These are phyloP conservation scores for Evansstolkia leycettana DNA, from an alignment of 495 filamentous ascomycete genomes.

Conservation along the genomic window DNA sequence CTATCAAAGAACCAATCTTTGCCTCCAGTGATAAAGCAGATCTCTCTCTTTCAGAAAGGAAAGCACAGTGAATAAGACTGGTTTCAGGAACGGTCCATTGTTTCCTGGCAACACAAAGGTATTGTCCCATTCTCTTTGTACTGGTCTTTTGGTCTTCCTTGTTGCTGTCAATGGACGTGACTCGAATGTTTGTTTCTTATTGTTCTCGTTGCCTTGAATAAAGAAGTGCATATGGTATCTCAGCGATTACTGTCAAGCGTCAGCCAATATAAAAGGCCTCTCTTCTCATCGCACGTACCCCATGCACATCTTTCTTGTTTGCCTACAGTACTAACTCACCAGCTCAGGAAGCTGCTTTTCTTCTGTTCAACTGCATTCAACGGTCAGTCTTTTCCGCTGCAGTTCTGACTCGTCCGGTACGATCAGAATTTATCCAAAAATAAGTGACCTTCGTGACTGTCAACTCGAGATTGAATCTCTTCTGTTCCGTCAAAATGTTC, in stretches of 20 bases:
- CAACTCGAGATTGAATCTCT: conserved; percentile 3
- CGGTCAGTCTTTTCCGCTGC: conserved; percentile 12
- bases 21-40: background rate
- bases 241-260: too few species aligned
- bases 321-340: background rate
- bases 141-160: background rate
- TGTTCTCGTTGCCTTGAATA: too few species aligned
- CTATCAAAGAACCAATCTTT: background rate
- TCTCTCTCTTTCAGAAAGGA: too few species aligned
- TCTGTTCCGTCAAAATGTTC: conserved; percentile 25
- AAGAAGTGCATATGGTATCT: too few species aligned
- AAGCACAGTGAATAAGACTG: too few species aligned
- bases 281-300: background rate
- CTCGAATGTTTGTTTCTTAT: too few species aligned
- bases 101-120: background rate
- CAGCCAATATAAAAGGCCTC: background rate
- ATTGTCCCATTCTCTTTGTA: background rate
- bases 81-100: background rate
- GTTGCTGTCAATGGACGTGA: background rate
- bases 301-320: background rate
- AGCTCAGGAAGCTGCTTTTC: conserved; percentile 1
- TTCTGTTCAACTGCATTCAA: conserved; percentile 1
- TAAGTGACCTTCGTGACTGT: background rate
- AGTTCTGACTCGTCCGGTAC: conserved; percentile 33
- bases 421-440: conserved; percentile 12